phyloP scores from a whole-genome alignment of 306 rosid genomes.

The Quillaja saponaria region DNA sequence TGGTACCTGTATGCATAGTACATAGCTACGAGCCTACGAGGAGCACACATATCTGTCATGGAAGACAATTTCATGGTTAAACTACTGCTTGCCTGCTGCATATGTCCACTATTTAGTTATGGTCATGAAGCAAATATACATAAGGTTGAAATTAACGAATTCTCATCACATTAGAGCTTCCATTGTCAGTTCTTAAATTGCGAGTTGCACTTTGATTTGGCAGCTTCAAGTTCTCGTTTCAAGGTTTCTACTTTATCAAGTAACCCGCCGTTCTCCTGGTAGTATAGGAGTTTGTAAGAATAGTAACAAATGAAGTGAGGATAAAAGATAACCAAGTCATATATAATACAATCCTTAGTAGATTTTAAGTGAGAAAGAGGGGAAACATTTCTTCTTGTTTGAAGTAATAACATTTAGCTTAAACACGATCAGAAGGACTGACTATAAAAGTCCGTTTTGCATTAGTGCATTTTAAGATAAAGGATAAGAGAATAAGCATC shows the following conservation, averaged over 20 bases:
- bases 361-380: neutral
- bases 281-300: constrained; percentile 29
- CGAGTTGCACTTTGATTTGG: constrained; percentile 50
- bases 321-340: constrained; percentile 7
- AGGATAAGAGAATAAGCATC: constrained; percentile 8
- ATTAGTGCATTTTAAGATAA: neutral
- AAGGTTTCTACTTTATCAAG: constrained; percentile 54
- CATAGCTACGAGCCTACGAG: no score
- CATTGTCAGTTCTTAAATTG: constrained; percentile 30
- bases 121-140: constrained; percentile 8
- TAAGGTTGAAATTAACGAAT: neutral
- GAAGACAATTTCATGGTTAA: constrained; percentile 11
- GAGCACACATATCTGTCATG: no score
- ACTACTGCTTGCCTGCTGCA: constrained; percentile 19
- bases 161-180: neutral
- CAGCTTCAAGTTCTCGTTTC: constrained; percentile 55
- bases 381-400: neutral
- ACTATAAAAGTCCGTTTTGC: no score
- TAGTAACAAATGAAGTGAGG: constrained; percentile 1
- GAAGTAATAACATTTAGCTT: constrained; percentile 6
- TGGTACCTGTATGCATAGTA: neutral
- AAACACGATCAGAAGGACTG: constrained; percentile 4
- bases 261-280: constrained; percentile 55
- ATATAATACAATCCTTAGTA: constrained; percentile 1
- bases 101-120: constrained; percentile 3